Percentiles rank a stretch among this genome's conserved stretches.
These are phyloP conservation scores for Panicum miliaceum DNA, from an alignment of 176 grass and related monocot genomes.

Conservation along the genomic window DNA sequence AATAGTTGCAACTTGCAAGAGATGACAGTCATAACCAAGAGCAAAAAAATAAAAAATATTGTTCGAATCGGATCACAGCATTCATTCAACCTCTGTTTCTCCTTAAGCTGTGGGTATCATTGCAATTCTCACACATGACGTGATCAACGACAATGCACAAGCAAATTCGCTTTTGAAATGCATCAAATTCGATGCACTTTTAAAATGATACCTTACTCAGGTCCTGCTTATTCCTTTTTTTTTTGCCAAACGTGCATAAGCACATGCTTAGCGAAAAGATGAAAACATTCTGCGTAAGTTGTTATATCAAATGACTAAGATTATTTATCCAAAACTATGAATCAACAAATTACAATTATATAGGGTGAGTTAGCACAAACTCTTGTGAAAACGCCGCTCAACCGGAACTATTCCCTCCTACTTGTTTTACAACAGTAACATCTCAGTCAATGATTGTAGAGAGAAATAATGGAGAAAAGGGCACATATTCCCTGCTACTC, in stretches of 20 bases:
- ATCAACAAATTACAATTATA: slow-evolving; percentile 48
- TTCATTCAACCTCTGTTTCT: not conserved
- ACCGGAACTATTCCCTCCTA: slow-evolving; percentile 48
- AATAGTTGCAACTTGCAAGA: not conserved
- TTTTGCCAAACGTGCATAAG: not conserved
- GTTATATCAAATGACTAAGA: slow-evolving; percentile 12
- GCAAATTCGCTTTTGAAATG: too few relatives aligned
- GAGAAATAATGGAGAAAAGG: slow-evolving; percentile 52
- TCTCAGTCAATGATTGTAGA: slow-evolving; percentile 43
- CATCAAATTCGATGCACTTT: not conserved
- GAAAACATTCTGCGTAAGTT: slow-evolving; percentile 21
- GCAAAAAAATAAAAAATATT: not conserved
- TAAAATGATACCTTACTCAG: not conserved
- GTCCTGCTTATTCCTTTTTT: not conserved
- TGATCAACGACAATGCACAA: too few relatives aligned
- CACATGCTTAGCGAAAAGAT: not conserved
- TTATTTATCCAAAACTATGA: slow-evolving; percentile 49
- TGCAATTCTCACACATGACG: not conserved
- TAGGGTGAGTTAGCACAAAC: slow-evolving; percentile 38
- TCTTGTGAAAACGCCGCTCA: slow-evolving; percentile 33
- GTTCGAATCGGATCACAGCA: not conserved
- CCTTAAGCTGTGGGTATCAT: not conserved
- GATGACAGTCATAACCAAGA: not conserved
- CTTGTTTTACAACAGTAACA: slow-evolving; percentile 54
- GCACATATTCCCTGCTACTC: slow-evolving; percentile 61